Evolutionary conservation across 257 asterid species (phyloP), one percentile per base, ranked within the genome.

Genomic region (Solanum verrucosum): DNA sequence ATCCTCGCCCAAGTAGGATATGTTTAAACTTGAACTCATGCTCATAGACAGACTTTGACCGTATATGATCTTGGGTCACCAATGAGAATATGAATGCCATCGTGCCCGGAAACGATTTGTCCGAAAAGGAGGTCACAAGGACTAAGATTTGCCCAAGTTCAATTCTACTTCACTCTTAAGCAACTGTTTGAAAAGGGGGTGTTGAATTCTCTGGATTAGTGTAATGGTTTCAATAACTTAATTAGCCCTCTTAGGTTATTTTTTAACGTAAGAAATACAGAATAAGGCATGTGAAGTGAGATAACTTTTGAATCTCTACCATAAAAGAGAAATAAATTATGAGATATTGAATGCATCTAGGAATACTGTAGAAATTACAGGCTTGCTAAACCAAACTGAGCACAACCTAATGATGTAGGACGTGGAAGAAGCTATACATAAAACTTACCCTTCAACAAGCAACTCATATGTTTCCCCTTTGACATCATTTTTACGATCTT

Each of bases 361-460:
- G 68, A 81, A 46, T 46, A 29, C 21, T 81, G 42, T 81, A 81
- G 18, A 27, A 29, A 29, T 46, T 46, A 18, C 42, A 81, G 6
- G 29, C 42, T 81, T 81, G 70, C 65, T 31, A 81, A n/a, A 81
- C 40, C 68, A 46, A 27, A 81, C 42, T 29, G 70, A 82, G 31
- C 86, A 82, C 29, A 49, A 10, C 70, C 86, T 29, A 82, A 79
- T 79, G 67, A 79, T 52, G 70, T 49, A 82, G 70, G 34, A 82
- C 33, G 44, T 20, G 31, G 70, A 82, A n/a, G 59, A 40, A 82
- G 44, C 10, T 9, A 23, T 44, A 84, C 92, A 73, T 38, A 33
- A 42, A 79, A 89, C 93, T 87, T 90, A 97, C 99, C 99, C 99
- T 94, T 97, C 99, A 29, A 94, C 98, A 65, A 97, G 91, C 92